Conservation (phyloP, 2,329 filamentous ascomycete genomes). For the Alternaria conjuncta region DNA sequence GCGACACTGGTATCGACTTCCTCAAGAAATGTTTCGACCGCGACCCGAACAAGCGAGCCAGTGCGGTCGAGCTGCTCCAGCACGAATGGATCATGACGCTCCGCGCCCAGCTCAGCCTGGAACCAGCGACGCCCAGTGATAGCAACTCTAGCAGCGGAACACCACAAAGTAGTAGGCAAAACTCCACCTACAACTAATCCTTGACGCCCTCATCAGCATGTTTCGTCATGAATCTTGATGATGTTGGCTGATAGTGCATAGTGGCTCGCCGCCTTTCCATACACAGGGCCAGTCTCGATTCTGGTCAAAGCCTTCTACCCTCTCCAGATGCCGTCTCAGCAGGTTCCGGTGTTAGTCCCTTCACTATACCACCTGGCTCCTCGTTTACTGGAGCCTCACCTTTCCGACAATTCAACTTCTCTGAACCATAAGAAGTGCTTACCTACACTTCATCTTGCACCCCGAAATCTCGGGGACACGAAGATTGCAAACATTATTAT, state of each 20-base stretch:
- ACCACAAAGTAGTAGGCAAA: constrained; percentile 36
- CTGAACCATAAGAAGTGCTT: constrained; percentile 15
- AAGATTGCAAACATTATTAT: neutral
- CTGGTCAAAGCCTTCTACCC: neutral
- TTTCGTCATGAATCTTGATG: neutral
- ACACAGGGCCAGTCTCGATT: neutral
- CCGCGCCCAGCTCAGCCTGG: constrained; percentile 54
- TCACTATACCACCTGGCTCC: neutral
- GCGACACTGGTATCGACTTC: constrained; percentile 84
- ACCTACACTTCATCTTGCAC: neutral
- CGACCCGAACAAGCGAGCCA: constrained; percentile 79
- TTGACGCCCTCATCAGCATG: neutral
- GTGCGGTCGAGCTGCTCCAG: constrained; percentile 86
- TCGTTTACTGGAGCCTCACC: neutral
- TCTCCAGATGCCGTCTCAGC: neutral
- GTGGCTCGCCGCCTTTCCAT: constrained; percentile 10
- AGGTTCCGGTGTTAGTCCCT: neutral
- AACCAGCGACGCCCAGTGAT: constrained; percentile 54
- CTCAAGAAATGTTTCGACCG: constrained; percentile 83
- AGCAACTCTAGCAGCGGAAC: constrained; percentile 25
- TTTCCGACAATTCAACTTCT: constrained; percentile 9
- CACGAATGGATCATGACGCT: constrained; percentile 81
- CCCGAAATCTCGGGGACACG: neutral
- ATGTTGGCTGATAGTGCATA: constrained; percentile 1
- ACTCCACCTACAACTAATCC: constrained; percentile 41